Evolutionary conservation across 2,329 filamentous ascomycete genomes (phyloP).

Genomic region (Arthrobotrys musiformis): DNA sequence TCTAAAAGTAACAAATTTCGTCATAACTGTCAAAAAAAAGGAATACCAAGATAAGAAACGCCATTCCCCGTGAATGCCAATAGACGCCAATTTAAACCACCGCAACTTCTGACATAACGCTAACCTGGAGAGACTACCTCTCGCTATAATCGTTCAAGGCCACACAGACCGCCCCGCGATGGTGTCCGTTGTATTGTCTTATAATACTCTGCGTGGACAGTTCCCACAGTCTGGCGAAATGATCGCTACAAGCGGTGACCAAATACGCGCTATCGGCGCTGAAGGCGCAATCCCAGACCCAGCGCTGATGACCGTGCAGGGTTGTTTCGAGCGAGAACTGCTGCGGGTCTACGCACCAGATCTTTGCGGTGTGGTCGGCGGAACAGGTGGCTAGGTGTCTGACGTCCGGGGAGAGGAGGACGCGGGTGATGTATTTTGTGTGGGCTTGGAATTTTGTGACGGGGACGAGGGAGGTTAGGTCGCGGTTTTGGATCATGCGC

Average conservation of each 20-base stretch:
- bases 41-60: constrained; percentile 3
- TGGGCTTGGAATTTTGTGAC: constrained; percentile 91
- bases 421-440: constrained; percentile 90
- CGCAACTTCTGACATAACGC: background rate
- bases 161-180: constrained; percentile 89
- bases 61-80: constrained; percentile 21
- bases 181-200: constrained; percentile 93
- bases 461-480: constrained; percentile 84
- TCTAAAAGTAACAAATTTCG: background rate
- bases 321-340: constrained; percentile 86
- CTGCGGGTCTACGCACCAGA: constrained; percentile 74
- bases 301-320: constrained; percentile 88
- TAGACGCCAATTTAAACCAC: constrained; percentile 12
- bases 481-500: constrained; percentile 85
- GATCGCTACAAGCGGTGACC: constrained; percentile 91
- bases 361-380: constrained; percentile 92
- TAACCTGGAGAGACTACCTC: constrained; percentile 23
- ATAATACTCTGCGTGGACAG: constrained; percentile 87
- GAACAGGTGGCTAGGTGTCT: constrained; percentile 94
- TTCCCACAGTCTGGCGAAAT: constrained; percentile 93
- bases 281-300: constrained; percentile 98
- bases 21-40: background rate
- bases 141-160: constrained; percentile 82
- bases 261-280: constrained; percentile 92
- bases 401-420: constrained; percentile 90